Percentiles rank a stretch among this genome's conserved stretches.
Evolutionary conservation across 1,139 yeast genomes (phyloP).

Genomic region (Suhomyces kunorum): DNA sequence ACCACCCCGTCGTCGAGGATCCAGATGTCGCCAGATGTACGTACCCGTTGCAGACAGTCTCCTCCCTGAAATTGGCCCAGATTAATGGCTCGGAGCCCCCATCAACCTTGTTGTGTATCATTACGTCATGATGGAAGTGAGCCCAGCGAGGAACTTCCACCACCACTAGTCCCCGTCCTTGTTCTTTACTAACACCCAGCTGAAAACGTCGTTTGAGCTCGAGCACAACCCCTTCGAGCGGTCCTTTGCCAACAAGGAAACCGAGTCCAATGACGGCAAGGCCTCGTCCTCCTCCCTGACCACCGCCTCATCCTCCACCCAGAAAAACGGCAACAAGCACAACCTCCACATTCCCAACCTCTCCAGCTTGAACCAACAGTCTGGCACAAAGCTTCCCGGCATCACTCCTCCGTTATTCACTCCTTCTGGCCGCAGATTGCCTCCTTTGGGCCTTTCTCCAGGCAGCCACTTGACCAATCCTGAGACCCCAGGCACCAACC

Average conservation of each 20-base stretch:
- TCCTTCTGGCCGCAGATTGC: constrained; percentile 63
- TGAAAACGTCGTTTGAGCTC: constrained; percentile 61
- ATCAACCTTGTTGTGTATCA: constrained; percentile 4
- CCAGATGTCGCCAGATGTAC: constrained; percentile 13
- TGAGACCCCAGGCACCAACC: constrained; percentile 51
- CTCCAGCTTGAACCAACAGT: constrained; percentile 23
- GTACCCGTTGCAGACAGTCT: constrained; percentile 3
- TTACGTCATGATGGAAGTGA: constrained; percentile 9
- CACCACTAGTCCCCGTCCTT: neutral
- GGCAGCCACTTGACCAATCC: constrained; percentile 40
- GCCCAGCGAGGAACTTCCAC: neutral
- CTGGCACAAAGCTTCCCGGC: constrained; percentile 37
- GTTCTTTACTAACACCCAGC: constrained; percentile 23
- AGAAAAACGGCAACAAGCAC: constrained; percentile 38
- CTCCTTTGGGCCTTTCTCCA: constrained; percentile 53
- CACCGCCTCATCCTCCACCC: constrained; percentile 15
- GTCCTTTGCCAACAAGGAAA: constrained; percentile 69
- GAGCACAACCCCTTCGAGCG: constrained; percentile 97
- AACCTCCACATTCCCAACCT: constrained; percentile 40
- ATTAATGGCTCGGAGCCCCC: neutral
- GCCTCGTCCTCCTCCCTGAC: constrained; percentile 8
- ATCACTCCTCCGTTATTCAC: constrained; percentile 58
- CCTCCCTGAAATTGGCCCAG: neutral
- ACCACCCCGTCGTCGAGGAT: neutral
- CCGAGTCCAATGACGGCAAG: constrained; percentile 7